A percentile compares a stretch with the other conserved stretches of the same genome.
Conservation (phyloP, 169 alveolate species). For the Babesia gibsoni region DNA sequence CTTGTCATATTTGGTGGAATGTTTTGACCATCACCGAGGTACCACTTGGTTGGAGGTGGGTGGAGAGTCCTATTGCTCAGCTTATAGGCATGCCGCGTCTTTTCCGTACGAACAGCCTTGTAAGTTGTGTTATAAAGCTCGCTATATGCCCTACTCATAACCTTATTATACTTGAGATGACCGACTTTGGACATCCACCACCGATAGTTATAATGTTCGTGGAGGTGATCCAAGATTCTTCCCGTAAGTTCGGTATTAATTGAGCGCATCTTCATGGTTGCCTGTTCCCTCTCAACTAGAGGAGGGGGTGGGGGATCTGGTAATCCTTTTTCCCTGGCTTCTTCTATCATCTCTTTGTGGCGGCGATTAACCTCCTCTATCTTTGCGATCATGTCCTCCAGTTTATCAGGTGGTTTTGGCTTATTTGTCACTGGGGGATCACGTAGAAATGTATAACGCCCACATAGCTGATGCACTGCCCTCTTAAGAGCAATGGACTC, state of each 20-base stretch:
- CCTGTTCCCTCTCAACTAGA: constrained; percentile 23
- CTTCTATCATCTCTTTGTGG: constrained; percentile 18
- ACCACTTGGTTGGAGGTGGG: not conserved
- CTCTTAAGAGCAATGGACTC: constrained; percentile 56
- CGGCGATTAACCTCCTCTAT: constrained; percentile 19
- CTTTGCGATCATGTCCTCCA: constrained; percentile 38
- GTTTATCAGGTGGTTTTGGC: not conserved
- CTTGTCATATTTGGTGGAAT: constrained; percentile 28
- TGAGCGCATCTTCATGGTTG: constrained; percentile 22
- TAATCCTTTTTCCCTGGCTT: constrained; percentile 36
- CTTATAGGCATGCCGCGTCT: constrained; percentile 37
- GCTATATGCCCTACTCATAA: constrained; percentile 52
- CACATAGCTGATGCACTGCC: constrained; percentile 46
- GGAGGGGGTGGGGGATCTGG: constrained; percentile 59
- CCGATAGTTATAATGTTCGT: constrained; percentile 26
- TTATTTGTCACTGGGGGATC: constrained; percentile 52
- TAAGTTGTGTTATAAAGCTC: constrained; percentile 62
- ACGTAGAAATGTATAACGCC: constrained; percentile 27
- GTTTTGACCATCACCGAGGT: not conserved
- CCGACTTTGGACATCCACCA: constrained; percentile 64
- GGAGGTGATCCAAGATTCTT: constrained; percentile 27
- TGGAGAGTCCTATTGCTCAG: constrained; percentile 17
- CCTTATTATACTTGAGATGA: constrained; percentile 37
- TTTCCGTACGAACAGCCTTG: constrained; percentile 30
- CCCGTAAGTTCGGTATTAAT: constrained; percentile 10